A percentile compares a stretch with the other conserved stretches of the same genome.
Evolutionary conservation across 208 protist species (phyloP).

Genomic region (Trypanosoma rangeli): DNA sequence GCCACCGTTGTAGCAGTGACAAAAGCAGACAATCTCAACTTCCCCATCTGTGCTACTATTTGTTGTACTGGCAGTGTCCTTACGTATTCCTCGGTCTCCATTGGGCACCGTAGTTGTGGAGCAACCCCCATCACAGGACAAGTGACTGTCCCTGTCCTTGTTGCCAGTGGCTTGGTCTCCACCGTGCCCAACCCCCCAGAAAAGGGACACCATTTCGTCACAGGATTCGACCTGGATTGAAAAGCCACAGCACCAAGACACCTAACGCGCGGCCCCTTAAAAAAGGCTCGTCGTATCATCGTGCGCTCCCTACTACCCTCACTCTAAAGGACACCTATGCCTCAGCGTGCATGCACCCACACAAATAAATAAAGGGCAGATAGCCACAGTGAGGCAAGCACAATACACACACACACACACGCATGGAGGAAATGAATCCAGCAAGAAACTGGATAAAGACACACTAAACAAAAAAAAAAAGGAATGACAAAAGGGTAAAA

Average conservation of each 20-base stretch:
- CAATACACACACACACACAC: background rate
- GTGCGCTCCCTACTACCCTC: background rate
- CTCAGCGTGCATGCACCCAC: background rate
- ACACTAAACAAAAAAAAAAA: background rate
- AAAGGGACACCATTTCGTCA: slow-evolving; percentile 68
- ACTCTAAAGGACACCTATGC: background rate
- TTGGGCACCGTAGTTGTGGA: slow-evolving; percentile 44
- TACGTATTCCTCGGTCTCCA: slow-evolving; percentile 37
- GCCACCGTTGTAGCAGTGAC: slow-evolving; percentile 76
- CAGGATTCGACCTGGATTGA: slow-evolving; percentile 26
- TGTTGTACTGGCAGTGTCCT: slow-evolving; percentile 29
- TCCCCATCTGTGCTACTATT: slow-evolving; percentile 73
- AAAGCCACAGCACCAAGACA: slow-evolving; percentile 23
- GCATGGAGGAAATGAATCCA: background rate
- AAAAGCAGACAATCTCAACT: slow-evolving; percentile 78
- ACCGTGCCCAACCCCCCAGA: slow-evolving; percentile 20
- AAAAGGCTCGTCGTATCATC: slow-evolving; percentile 34
- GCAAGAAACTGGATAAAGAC: slow-evolving; percentile 3
- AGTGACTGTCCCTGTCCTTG: background rate
- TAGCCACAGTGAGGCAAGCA: background rate
- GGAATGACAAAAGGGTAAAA: background rate
- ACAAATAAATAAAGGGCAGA: slow-evolving; percentile 1
- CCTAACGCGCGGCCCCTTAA: slow-evolving; percentile 24
- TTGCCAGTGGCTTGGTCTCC: slow-evolving; percentile 4
- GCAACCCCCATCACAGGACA: slow-evolving; percentile 57